These are phyloP conservation scores for Colletotrichum euphorbiae DNA, from an alignment of 2,329 filamentous ascomycete species.

Conservation along the genomic window DNA sequence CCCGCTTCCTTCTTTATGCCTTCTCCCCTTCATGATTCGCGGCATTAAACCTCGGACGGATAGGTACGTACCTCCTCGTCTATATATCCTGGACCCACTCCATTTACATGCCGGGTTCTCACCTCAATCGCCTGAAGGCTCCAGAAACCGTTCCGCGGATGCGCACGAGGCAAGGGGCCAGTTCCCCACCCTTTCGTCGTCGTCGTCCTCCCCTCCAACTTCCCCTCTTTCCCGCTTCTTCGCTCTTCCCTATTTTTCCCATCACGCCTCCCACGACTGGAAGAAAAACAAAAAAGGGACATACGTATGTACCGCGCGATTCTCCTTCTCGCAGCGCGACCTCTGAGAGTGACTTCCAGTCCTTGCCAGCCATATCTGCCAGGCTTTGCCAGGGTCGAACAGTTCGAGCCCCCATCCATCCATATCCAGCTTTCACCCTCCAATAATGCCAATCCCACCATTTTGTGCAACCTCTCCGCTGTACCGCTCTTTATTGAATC, in stretches of 20 bases:
- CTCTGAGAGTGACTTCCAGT: slow-evolving; percentile 13
- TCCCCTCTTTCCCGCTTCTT: background rate
- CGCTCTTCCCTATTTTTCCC: background rate
- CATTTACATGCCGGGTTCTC: background rate
- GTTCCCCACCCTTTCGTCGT: slow-evolving; percentile 24
- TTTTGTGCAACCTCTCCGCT: slow-evolving; percentile 30
- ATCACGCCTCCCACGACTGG: background rate
- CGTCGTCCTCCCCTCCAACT: background rate
- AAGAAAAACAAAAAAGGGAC: background rate
- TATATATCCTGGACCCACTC: background rate
- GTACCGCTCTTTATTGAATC: too few species aligned
- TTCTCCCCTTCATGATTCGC: background rate
- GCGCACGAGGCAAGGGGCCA: slow-evolving; percentile 38
- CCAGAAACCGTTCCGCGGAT: slow-evolving; percentile 36
- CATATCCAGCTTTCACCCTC: slow-evolving; percentile 23
- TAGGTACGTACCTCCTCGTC: slow-evolving; percentile 19
- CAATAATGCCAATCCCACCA: slow-evolving; percentile 36
- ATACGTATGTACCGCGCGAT: background rate
- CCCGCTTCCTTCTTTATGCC: slow-evolving; percentile 4
- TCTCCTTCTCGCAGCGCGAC: background rate
- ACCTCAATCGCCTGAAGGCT: slow-evolving; percentile 22
- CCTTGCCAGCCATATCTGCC: background rate
- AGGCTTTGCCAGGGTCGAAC: slow-evolving; percentile 11
- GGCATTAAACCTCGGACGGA: too few species aligned
- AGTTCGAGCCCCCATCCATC: slow-evolving; percentile 11